phyloP scores from a whole-genome alignment of 1,284 basidiomycete species.

The Hypsizygus ulmarius region DNA sequence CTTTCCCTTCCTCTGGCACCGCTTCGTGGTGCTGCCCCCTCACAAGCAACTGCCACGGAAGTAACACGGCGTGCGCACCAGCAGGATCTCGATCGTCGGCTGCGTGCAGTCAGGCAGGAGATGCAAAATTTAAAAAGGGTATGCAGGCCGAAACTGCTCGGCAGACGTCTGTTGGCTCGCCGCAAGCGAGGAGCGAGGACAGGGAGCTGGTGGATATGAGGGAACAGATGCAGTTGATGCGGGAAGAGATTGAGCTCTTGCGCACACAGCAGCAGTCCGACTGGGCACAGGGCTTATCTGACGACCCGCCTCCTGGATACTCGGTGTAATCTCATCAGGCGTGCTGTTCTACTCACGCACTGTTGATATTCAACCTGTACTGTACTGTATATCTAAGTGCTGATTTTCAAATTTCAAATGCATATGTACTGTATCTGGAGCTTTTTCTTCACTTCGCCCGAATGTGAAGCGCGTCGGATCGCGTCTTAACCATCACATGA shows the following conservation, averaged over 20 bases:
- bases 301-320: conserved; percentile 31
- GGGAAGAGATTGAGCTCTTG: conserved; percentile 24
- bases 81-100: conserved; percentile 6
- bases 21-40: not conserved
- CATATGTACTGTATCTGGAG: no score
- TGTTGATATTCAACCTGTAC: no score
- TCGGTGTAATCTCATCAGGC: no score
- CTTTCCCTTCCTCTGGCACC: not conserved
- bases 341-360: no score
- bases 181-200: conserved; percentile 11
- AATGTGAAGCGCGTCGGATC: no score
- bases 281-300: conserved; percentile 30
- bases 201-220: conserved; percentile 24
- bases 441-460: no score
- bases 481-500: no score
- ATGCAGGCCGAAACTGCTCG: not conserved
- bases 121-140: conserved; percentile 8
- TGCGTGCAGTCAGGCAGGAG: conserved; percentile 5
- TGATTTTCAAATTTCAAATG: no score
- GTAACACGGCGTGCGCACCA: conserved; percentile 2
- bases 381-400: no score
- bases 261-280: conserved; percentile 26
- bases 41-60: not conserved
- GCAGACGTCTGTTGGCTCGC: not conserved
- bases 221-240: conserved; percentile 26